phyloP scores from a whole-genome alignment of 1,284 basidiomycete genomes.

The Tylopilus orsonianus region DNA sequence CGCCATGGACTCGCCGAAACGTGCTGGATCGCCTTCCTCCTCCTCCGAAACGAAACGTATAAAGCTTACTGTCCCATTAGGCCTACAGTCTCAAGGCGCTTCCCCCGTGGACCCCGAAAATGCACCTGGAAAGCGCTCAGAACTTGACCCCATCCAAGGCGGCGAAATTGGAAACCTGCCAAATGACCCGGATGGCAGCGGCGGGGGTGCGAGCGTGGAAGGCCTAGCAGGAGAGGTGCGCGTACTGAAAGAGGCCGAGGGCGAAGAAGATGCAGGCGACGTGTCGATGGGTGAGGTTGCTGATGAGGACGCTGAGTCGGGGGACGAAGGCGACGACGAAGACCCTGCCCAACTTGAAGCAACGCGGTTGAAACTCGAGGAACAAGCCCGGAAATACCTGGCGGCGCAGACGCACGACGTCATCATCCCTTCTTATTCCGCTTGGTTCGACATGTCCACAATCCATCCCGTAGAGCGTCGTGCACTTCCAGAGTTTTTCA shows the following conservation, averaged over 20 bases:
- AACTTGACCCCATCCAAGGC: slow-evolving; percentile 70
- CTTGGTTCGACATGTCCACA: slow-evolving; percentile 96
- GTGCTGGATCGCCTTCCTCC: slow-evolving; percentile 64
- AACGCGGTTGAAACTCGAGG: slow-evolving; percentile 74
- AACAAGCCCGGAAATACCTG: slow-evolving; percentile 90
- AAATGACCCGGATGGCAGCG: slow-evolving; percentile 43
- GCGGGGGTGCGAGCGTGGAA: slow-evolving; percentile 42
- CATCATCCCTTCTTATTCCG: slow-evolving; percentile 95
- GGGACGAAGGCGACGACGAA: slow-evolving; percentile 68
- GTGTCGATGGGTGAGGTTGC: slow-evolving; percentile 75
- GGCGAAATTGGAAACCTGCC: slow-evolving; percentile 72
- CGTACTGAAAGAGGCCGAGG: slow-evolving; percentile 58
- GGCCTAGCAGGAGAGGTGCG: slow-evolving; percentile 42
- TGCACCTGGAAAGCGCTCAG: slow-evolving; percentile 71
- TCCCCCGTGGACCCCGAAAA: slow-evolving; percentile 70
- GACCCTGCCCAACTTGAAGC: slow-evolving; percentile 81
- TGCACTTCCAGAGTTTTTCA: slow-evolving; percentile 98
- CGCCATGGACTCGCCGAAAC: slow-evolving; percentile 71
- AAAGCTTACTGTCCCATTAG: slow-evolving; percentile 53
- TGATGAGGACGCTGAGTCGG: slow-evolving; percentile 61
- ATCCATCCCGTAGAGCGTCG: slow-evolving; percentile 92
- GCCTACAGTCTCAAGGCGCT: slow-evolving; percentile 59
- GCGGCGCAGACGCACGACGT: slow-evolving; percentile 97
- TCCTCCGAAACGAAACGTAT: slow-evolving; percentile 64
- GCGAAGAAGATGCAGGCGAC: slow-evolving; percentile 62